Evolutionary conservation across 768 basidiomycete genomes (phyloP).

Genomic region (Daedaleopsis sinensis): DNA sequence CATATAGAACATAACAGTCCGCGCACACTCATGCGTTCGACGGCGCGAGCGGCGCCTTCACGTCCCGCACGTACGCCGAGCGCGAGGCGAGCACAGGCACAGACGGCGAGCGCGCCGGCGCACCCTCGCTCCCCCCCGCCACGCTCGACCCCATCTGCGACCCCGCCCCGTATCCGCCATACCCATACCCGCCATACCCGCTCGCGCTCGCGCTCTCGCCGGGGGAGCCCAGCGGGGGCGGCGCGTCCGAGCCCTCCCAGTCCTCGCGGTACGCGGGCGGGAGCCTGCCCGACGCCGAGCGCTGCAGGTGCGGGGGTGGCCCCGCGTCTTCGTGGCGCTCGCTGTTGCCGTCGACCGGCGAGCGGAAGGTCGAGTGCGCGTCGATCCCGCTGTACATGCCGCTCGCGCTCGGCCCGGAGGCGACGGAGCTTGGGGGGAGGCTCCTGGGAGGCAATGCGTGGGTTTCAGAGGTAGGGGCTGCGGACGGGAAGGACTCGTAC

Average conservation of each 20-base stretch:
- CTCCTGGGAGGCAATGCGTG: conserved; percentile 1
- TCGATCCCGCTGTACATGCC: too few relatives aligned
- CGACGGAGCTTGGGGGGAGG: not conserved
- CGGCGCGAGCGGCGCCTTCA: not conserved
- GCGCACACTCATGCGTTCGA: too few relatives aligned
- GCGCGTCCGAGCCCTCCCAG: conserved; percentile 3
- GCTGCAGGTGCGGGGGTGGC: conserved; percentile 6
- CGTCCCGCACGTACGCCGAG: not conserved
- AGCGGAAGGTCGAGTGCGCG: not conserved
- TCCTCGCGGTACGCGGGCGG: conserved; percentile 18
- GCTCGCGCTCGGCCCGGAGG: not conserved
- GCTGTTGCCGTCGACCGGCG: not conserved
- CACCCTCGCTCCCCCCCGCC: not conserved
- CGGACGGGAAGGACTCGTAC: not conserved
- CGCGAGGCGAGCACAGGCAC: not conserved
- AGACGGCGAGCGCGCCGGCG: too few relatives aligned
- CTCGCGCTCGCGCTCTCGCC: too few relatives aligned
- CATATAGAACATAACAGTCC: too few relatives aligned
- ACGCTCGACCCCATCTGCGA: not conserved
- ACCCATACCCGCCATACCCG: too few relatives aligned
- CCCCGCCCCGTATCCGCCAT: too few relatives aligned
- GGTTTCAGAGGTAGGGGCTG: not conserved
- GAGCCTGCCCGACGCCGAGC: conserved; percentile 16
- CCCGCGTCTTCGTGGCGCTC: conserved; percentile 17
- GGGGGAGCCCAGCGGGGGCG: not conserved